phyloP scores from a whole-genome alignment of 2,329 filamentous ascomycete species.

The Ceratocystis ficicola region DNA sequence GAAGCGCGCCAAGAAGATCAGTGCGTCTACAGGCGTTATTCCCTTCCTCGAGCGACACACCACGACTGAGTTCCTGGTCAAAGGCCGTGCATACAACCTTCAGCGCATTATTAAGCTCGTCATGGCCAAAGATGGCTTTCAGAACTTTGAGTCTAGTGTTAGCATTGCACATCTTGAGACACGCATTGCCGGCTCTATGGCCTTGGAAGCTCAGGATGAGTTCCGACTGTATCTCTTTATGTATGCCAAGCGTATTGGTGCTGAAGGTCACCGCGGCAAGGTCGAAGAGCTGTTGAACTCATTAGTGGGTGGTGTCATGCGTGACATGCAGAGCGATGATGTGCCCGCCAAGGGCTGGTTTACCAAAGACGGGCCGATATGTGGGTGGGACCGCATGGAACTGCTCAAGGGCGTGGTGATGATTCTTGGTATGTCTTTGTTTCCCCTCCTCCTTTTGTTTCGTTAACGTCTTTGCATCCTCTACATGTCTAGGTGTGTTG shows the following conservation, averaged over 20 bases:
- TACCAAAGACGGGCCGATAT: slow-evolving; percentile 58
- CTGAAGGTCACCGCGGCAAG: slow-evolving; percentile 75
- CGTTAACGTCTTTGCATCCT: not conserved
- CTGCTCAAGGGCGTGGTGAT: slow-evolving; percentile 82
- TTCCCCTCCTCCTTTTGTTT: not conserved
- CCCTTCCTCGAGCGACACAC: slow-evolving; percentile 89
- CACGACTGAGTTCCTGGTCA: slow-evolving; percentile 80
- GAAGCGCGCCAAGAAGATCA: slow-evolving; percentile 39
- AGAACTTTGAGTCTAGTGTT: slow-evolving; percentile 79
- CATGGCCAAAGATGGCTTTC: slow-evolving; percentile 78
- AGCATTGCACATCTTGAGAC: slow-evolving; percentile 95
- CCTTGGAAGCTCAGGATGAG: slow-evolving; percentile 76
- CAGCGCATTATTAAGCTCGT: slow-evolving; percentile 84
- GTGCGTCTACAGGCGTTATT: slow-evolving; percentile 80
- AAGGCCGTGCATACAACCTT: slow-evolving; percentile 80
- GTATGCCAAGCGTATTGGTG: slow-evolving; percentile 91
- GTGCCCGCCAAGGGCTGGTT: slow-evolving; percentile 43
- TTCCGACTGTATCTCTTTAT: slow-evolving; percentile 93
- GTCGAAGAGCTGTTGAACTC: slow-evolving; percentile 83
- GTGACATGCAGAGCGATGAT: slow-evolving; percentile 39
- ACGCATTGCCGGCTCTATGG: slow-evolving; percentile 75
- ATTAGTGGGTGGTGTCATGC: slow-evolving; percentile 59
- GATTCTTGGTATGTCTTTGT: slow-evolving; percentile 61
- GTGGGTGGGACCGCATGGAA: slow-evolving; percentile 82
- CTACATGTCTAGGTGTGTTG: not conserved